Base-by-base conservation (phyloP, 2,329 filamentous ascomycete genomes). In the Talaromyces sp. region DNA sequence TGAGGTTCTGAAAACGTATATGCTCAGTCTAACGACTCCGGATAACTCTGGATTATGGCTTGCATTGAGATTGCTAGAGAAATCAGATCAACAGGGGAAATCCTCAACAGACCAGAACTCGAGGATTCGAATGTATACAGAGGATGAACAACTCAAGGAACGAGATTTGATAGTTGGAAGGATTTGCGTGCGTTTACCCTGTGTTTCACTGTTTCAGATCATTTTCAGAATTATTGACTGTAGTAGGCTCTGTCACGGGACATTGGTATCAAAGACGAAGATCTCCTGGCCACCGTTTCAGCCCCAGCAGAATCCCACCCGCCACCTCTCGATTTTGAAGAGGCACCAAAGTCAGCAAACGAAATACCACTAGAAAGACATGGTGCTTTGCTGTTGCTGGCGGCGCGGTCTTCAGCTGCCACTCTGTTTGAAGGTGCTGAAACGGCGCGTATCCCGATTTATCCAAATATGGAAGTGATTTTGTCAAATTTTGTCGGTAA, bases 1-100 rank as follows among this genome's bases (percentile, higher is more conserved):
- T 2, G 86, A 89, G 68, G 73, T 88, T 11, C 73, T 88, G 8
- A 87, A 89, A 69, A 85, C 87, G 27, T 89, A 87, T 65, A 74
- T 88, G 58, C 73, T 85, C 66, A 76, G 73, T 56, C 73, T 78
- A 43, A 74, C 74, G 0, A 64, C 71, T 22, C 73, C 75, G 13
- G 69, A 75, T 52, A 75, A 78, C 15, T 73, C 76, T 0, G 79
- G 77, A 1, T 75, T 82, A 77, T 77, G 77, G 13, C 81, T 79
- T 78, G 75, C 80, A 0, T 70, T 78, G 54, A 74, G 86, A 41
- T 75, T 88, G 67, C 85, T 86, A 73, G 86, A 89, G 69, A 84
- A 84, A 67, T 73, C 84, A 27, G 80, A 86, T 68, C 85, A 85
- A 0, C 75, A 81, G 63, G 35, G 43, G 50, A 43, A n/a, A 15